A percentile compares a stretch with the other conserved stretches of the same genome.
Conservation (phyloP, 2,329 filamentous ascomycete species). For the Calonectria pseudoreteaudii region DNA sequence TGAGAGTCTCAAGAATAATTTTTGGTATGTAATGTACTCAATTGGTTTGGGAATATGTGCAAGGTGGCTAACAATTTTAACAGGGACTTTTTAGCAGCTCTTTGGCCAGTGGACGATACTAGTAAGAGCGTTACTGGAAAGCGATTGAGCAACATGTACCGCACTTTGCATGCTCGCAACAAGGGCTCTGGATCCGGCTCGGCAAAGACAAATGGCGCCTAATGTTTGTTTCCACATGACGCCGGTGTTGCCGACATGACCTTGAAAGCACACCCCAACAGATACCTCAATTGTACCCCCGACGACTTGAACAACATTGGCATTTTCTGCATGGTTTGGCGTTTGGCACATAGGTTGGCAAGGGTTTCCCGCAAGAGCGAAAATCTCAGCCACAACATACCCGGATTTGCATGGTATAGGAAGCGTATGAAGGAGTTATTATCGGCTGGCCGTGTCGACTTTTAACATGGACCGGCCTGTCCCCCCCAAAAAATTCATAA, state of each 20-base stretch:
- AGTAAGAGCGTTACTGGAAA: slow-evolving; percentile 58
- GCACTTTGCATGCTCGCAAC: slow-evolving; percentile 51
- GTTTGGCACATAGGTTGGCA: slow-evolving; percentile 40
- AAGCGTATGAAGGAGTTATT: slow-evolving; percentile 40
- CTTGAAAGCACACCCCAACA: slow-evolving; percentile 28
- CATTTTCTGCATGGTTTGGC: slow-evolving; percentile 44
- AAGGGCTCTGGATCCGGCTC: slow-evolving; percentile 44
- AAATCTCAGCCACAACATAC: slow-evolving; percentile 41
- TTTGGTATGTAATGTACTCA: slow-evolving; percentile 59
- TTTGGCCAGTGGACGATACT: slow-evolving; percentile 61
- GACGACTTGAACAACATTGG: slow-evolving; percentile 36
- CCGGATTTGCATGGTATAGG: slow-evolving; percentile 45
- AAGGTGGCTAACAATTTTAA: slow-evolving; percentile 33
- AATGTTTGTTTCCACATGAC: slow-evolving; percentile 22
- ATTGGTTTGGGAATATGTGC: neutral
- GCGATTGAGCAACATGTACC: slow-evolving; percentile 59
- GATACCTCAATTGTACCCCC: slow-evolving; percentile 33
- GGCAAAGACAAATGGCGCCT: slow-evolving; percentile 48
- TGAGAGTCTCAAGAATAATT: slow-evolving; percentile 59
- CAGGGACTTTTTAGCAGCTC: slow-evolving; percentile 59
- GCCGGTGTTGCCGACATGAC: slow-evolving; percentile 5
- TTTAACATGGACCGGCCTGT: slow-evolving; percentile 14
- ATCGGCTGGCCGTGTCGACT: slow-evolving; percentile 18
- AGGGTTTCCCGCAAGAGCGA: slow-evolving; percentile 29
- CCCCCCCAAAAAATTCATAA: slow-evolving; percentile 7